Evolutionary conservation across 164 flowering plant genomes (phyloP).

Genomic region (Piper betle): DNA sequence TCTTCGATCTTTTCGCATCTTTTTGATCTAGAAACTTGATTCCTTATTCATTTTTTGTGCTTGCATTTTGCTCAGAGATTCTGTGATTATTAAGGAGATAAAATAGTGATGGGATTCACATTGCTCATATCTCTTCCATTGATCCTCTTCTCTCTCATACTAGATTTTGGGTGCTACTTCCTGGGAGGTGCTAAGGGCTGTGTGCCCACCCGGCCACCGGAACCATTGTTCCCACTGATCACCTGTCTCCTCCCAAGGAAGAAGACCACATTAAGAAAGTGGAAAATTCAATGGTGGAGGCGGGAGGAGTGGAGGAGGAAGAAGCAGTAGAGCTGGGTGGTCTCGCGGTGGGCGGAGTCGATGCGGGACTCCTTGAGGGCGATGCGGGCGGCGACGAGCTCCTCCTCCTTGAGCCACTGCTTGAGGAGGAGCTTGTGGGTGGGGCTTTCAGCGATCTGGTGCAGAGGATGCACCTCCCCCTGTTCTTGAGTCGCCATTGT

Average conservation of each 20-base stretch:
- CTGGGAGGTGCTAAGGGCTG: conserved; percentile 23
- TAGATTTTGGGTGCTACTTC: conserved; percentile 61
- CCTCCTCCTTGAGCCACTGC: conserved; percentile 94
- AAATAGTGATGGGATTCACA: conserved; percentile 43
- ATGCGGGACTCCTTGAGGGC: conserved; percentile 71
- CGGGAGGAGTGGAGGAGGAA: conserved; percentile 72
- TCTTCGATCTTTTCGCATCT: too few species aligned
- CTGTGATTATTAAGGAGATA: neutral
- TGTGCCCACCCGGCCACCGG: conserved; percentile 40
- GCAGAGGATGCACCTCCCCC: conserved; percentile 52
- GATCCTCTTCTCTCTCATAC: conserved; percentile 33
- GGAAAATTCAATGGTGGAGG: conserved; percentile 20
- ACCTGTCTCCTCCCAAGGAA: conserved; percentile 11
- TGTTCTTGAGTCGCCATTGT: conserved; percentile 13
- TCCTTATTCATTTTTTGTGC: too few species aligned
- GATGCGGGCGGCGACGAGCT: conserved; percentile 62
- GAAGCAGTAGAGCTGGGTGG: conserved; percentile 74
- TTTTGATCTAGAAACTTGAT: too few species aligned
- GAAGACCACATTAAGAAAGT: conserved; percentile 2
- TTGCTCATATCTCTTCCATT: conserved; percentile 58
- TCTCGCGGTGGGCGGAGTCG: conserved; percentile 58
- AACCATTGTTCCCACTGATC: conserved; percentile 4
- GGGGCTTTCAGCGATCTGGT: conserved; percentile 78
- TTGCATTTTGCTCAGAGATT: neutral
- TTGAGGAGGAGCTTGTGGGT: conserved; percentile 94